These are phyloP conservation scores for Aspergillus clavatus DNA, from an alignment of 2,329 filamentous ascomycete genomes.

Conservation along the genomic window DNA sequence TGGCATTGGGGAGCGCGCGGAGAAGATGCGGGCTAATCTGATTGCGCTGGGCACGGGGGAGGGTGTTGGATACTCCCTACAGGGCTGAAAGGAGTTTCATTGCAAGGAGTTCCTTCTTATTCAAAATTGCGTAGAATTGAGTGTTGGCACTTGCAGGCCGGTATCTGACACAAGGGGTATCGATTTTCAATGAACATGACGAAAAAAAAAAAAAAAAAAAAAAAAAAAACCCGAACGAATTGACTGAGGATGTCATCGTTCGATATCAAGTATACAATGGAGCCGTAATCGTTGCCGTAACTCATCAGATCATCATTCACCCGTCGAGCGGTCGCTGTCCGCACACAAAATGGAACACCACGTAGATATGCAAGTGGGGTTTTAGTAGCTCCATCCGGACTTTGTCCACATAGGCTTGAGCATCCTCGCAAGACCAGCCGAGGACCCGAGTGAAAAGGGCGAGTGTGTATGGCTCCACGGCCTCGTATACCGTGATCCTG, in stretches of 20 bases:
- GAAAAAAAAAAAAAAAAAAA: no score
- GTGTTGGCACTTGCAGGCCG: no score
- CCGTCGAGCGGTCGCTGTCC: slow-evolving; percentile 26
- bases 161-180: background rate
- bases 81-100: slow-evolving; percentile 27
- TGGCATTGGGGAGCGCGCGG: slow-evolving; percentile 34
- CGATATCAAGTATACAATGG: background rate
- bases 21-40: slow-evolving; percentile 42
- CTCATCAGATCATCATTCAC: slow-evolving; percentile 11
- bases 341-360: slow-evolving; percentile 30
- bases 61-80: slow-evolving; percentile 41
- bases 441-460: slow-evolving; percentile 37
- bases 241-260: slow-evolving; percentile 2
- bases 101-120: no score
- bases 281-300: background rate
- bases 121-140: no score
- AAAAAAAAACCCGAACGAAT: background rate
- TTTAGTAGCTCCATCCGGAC: slow-evolving; percentile 25
- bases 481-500: slow-evolving; percentile 27
- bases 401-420: slow-evolving; percentile 26
- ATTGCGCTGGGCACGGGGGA: slow-evolving; percentile 44
- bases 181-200: no score
- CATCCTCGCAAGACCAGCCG: slow-evolving; percentile 29
- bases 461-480: slow-evolving; percentile 36
- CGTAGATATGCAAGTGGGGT: slow-evolving; percentile 25